Evolutionary conservation across 2,329 filamentous ascomycete genomes (phyloP), one percentile per base, ranked within the genome.

Genomic region (Pseudogymnoascus sp.): DNA sequence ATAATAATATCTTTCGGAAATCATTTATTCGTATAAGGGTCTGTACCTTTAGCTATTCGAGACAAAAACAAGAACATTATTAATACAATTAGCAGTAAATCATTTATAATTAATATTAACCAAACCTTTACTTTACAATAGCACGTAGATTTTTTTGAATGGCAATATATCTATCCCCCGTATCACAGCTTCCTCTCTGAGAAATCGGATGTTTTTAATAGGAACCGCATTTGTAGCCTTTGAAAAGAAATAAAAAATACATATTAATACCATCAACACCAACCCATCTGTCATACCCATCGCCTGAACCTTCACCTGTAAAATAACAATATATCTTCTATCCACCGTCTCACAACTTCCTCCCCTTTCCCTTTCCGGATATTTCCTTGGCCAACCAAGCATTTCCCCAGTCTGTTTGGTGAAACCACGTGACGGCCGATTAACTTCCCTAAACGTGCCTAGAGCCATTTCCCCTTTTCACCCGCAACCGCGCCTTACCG

Each of bases 401-500:
- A 56, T 31, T 56, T n/a, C 31, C 31, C 25, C n/a, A 2, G 46
- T 56, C n/a, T 23, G 25, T 31, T 16, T 31, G 25, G 46, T 56
- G 46, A 56, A 31, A 56, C 23, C 46, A 56, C 46, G 46, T 56
- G 46, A 56, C 25, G 4, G 25, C 10, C 46, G 46, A 34, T 56
- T 56, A 18, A 16, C 8, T 34, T 56, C 46, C 46, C 46, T 18
- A 56, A 56, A 56, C 46, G 46, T 56, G 25, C 46, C 46, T 56
- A 56, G 46, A 31, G 46, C 14, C 46, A 56, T 56, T 31, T 56
- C 46, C 46, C 46, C 46, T 56, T 56, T 56, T 56, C 46, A 34
- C 46, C 46, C 46, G 46, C n/a, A n/a, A 56, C 46, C 0, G 21
- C 46, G 25, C 46, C 25, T 56, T 56, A 34, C 46, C 25, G n/a